Conservation (phyloP, 2,329 filamentous ascomycete genomes). For the Davidsoniella eucalypti region DNA sequence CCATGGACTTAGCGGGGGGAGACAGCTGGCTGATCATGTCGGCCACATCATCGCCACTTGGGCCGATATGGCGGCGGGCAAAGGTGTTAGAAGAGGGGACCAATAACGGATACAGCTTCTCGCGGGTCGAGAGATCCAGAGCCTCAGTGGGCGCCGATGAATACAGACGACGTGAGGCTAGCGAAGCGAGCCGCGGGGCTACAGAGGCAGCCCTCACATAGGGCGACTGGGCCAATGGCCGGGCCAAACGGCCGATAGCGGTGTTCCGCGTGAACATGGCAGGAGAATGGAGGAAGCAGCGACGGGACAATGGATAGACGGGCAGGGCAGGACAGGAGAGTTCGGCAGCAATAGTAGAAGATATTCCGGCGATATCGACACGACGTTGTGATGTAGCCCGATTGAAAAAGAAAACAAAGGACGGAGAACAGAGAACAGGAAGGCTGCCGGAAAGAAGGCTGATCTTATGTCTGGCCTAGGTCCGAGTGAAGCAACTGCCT, state of each 20-base stretch:
- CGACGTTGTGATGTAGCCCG: too few relatives aligned
- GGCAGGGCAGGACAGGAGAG: too few relatives aligned
- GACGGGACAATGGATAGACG: background rate
- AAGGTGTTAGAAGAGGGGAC: constrained; percentile 28
- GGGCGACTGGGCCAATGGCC: constrained; percentile 1
- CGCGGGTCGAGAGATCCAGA: constrained; percentile 1
- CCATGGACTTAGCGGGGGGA: constrained; percentile 54
- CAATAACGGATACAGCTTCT: constrained; percentile 10
- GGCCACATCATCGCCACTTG: constrained; percentile 49
- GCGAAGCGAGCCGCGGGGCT: background rate
- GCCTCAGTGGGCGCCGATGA: constrained; percentile 1
- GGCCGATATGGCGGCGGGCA: constrained; percentile 72
- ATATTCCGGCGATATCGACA: too few relatives aligned
- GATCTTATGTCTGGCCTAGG: too few relatives aligned
- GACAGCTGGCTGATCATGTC: constrained; percentile 70
- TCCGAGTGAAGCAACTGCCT: too few relatives aligned
- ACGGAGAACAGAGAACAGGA: too few relatives aligned
- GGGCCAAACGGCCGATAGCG: constrained; percentile 9
- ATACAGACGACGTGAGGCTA: background rate
- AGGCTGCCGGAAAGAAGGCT: too few relatives aligned
- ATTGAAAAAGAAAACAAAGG: too few relatives aligned
- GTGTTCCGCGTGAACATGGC: constrained; percentile 10
- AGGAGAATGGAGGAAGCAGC: background rate
- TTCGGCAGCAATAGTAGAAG: background rate
- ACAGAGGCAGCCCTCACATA: background rate